These are phyloP conservation scores for Flaveria brownii DNA, from an alignment of 129 eudicot genomes.

Conservation along the genomic window DNA sequence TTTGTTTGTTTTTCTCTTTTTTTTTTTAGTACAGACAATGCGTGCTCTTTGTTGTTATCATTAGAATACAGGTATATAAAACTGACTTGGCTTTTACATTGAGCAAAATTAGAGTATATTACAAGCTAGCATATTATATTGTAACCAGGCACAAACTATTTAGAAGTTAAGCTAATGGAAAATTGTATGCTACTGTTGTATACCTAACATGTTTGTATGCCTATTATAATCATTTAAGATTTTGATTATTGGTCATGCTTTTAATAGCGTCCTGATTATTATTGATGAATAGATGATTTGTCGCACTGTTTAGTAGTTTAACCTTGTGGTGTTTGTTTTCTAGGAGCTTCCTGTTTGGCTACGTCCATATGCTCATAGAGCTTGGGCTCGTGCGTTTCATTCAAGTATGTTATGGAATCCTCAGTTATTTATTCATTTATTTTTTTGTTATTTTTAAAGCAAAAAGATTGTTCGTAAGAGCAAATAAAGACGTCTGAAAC, in stretches of 20 bases:
- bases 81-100: not conserved
- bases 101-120: conserved; percentile 12
- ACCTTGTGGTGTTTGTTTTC: conserved; percentile 22
- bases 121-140: not conserved
- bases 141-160: not conserved
- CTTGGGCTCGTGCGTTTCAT: conserved; percentile 97
- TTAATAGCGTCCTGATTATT: not conserved
- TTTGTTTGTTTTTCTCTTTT: too few relatives aligned
- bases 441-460: not conserved
- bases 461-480: not conserved
- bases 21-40: too few relatives aligned
- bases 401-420: conserved; percentile 61
- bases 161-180: not conserved
- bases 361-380: conserved; percentile 80
- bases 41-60: not conserved
- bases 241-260: not conserved
- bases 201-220: not conserved
- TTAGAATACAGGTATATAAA: not conserved
- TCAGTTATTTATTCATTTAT: not conserved
- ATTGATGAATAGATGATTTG: not conserved
- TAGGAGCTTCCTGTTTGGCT: conserved; percentile 91
- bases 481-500: not conserved
- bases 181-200: not conserved
- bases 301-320: conserved; percentile 4
- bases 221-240: not conserved